A percentile compares a stretch with the other conserved stretches of the same genome.
Conservation (phyloP, 371 early-diverging fungal species). For the Rhizopus sp. region DNA sequence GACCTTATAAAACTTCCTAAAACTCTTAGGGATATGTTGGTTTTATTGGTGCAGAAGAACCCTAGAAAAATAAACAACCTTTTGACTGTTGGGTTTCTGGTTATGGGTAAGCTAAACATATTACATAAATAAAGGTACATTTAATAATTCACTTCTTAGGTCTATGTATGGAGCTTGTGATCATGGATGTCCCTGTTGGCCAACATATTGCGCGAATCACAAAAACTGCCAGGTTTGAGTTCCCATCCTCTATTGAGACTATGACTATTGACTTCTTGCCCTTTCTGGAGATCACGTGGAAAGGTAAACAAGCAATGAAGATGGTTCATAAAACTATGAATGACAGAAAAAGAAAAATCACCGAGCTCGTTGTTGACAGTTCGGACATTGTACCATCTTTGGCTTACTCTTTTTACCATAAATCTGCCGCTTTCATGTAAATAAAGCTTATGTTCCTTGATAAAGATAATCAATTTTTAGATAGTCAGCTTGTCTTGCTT, state of each 20-base stretch:
- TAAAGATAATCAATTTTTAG: too few relatives aligned
- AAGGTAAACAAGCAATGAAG: constrained; percentile 6
- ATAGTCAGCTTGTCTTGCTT: too few relatives aligned
- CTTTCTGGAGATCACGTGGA: constrained; percentile 2
- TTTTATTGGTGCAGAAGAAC: background rate
- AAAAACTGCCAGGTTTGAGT: constrained; percentile 6
- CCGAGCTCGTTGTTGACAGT: background rate
- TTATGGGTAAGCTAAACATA: constrained; percentile 13
- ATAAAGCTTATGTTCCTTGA: too few relatives aligned
- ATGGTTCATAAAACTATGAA: background rate
- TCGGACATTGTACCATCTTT: too few relatives aligned
- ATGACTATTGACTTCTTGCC: constrained; percentile 1
- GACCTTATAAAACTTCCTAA: constrained; percentile 12
- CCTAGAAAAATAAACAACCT: constrained; percentile 9
- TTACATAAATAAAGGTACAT: too few relatives aligned
- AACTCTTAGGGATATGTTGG: constrained; percentile 13
- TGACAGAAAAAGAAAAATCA: background rate
- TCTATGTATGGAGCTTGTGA: constrained; percentile 1
- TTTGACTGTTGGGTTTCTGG: constrained; percentile 6
- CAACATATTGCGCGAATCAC: background rate
- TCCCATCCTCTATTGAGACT: background rate
- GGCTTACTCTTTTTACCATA: too few relatives aligned
- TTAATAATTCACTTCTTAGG: constrained; percentile 4
- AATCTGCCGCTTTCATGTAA: too few relatives aligned
- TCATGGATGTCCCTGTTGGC: constrained; percentile 6